Evolutionary conservation across 1,284 basidiomycete species (phyloP).

Genomic region (Trichosporon sp.): DNA sequence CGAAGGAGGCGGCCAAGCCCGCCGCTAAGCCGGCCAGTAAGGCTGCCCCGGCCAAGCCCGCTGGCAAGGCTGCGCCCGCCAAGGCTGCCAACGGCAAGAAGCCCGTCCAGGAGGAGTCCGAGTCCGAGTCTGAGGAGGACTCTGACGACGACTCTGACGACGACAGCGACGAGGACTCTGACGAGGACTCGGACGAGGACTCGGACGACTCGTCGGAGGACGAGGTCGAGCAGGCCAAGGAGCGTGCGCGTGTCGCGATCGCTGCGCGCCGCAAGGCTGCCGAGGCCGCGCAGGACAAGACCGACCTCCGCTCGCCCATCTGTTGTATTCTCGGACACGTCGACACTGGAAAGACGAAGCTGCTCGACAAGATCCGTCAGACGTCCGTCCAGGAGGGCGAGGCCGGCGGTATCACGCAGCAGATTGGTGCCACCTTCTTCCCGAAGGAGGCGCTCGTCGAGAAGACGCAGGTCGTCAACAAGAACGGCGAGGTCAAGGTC

Average conservation of each 20-base stretch:
- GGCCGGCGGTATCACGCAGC: conserved; percentile 99
- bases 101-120: conserved; percentile 34
- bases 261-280: conserved; percentile 81
- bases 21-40: conserved; percentile 14
- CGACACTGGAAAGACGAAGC: conserved; percentile 98
- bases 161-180: conserved; percentile 41
- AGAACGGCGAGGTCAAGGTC: conserved; percentile 79
- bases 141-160: conserved; percentile 52
- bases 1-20: conserved; percentile 18
- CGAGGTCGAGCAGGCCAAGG: conserved; percentile 71
- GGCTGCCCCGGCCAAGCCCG: conserved; percentile 21
- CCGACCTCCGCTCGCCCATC: conserved; percentile 91
- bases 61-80: conserved; percentile 19
- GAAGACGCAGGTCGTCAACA: conserved; percentile 89
- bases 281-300: conserved; percentile 78
- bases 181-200: conserved; percentile 49
- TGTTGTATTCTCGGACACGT: conserved; percentile 99
- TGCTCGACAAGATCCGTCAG: conserved; percentile 99
- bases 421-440: conserved; percentile 99
- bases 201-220: conserved; percentile 57
- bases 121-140: conserved; percentile 37
- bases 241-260: conserved; percentile 73
- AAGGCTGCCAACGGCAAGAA: conserved; percentile 39
- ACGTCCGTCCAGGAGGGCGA: conserved; percentile 99
- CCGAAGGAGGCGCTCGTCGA: conserved; percentile 91